A percentile compares a stretch with the other conserved stretches of the same genome.
Evolutionary conservation across 208 protist genomes (phyloP).

Genomic region (Borovskyia barvae): DNA sequence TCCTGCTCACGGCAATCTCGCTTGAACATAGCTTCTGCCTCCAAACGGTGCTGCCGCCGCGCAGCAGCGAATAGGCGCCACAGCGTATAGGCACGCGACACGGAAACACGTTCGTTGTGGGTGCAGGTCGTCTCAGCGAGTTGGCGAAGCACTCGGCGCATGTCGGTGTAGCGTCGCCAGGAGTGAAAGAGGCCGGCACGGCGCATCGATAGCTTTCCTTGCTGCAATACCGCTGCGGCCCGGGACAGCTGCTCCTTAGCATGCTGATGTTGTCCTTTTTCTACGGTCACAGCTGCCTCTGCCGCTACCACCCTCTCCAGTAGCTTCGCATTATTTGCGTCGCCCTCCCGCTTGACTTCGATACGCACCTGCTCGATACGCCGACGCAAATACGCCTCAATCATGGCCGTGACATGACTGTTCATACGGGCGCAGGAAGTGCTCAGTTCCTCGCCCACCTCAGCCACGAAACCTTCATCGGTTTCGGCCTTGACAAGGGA

Average conservation of each 20-base stretch:
- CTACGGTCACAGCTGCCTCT: not conserved
- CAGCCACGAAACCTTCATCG: constrained; percentile 48
- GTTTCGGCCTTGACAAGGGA: constrained; percentile 37
- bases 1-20: constrained; percentile 41
- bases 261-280: not conserved
- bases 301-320: not conserved
- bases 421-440: constrained; percentile 12
- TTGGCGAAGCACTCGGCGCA: constrained; percentile 17
- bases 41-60: constrained; percentile 27
- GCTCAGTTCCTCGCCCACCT: constrained; percentile 31
- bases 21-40: constrained; percentile 18
- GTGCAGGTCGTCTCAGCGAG: constrained; percentile 4
- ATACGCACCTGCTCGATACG: constrained; percentile 21
- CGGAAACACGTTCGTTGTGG: constrained; percentile 3
- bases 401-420: constrained; percentile 45
- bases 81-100: constrained; percentile 36
- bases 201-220: not conserved
- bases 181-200: constrained; percentile 16
- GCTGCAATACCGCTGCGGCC: not conserved
- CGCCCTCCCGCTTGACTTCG: not conserved
- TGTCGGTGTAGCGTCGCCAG: constrained; percentile 33
- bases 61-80: constrained; percentile 61
- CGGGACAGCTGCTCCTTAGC: constrained; percentile 1
- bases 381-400: constrained; percentile 59
- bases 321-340: not conserved